Evolutionary conservation across 805 yeast genomes (phyloP), one percentile per base, ranked within the genome.

Genomic region (Lipomyces chichibuensis): DNA sequence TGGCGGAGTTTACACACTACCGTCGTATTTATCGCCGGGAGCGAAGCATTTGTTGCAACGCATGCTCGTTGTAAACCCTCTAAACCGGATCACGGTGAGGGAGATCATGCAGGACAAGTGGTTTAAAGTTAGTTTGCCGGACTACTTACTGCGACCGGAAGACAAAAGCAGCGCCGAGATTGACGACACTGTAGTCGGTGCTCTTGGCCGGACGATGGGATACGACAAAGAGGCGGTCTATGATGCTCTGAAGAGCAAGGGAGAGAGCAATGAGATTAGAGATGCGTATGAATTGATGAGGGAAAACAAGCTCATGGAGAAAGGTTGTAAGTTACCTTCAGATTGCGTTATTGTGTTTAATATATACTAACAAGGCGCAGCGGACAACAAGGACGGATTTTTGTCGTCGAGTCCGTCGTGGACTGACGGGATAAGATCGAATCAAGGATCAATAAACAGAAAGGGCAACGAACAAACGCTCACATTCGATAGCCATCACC

Each of bases 41-140:
- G 96, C 98, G 2, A 88, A 91, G 73, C 86, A 87, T 73, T 79
- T 93, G 73, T 84, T 93, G 68, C 89, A 93, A 51, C 86, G 89
- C 76, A 94, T 94, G 98, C 84, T 93, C 65, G 97, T 93, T 69
- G 98, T 94, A 35, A 92, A 93, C 76, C 98, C 98, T 46, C 82
- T 93, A 76, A 92, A 92, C 76, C 87, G 98, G 80, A 93, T 94
- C 69, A 92, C 97, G 13, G 91, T 94, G 58, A 91, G 88, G 75
- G 97, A 91, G 76, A 91, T 94, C 57, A 87, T 92, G 88, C 89
- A 92, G 75, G 97, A 94, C 77, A 93, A 90, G 70, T 93, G 98
- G 98, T 93, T 93, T 79, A 88, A 86, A 72, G 86, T 85, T 11
- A 92, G 86, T 63, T 85, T 94, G 70, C 91, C 94, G 37, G 92